Base-by-base conservation (phyloP, 148 eudicot genomes). In the Rhododendron ferrugineum region DNA sequence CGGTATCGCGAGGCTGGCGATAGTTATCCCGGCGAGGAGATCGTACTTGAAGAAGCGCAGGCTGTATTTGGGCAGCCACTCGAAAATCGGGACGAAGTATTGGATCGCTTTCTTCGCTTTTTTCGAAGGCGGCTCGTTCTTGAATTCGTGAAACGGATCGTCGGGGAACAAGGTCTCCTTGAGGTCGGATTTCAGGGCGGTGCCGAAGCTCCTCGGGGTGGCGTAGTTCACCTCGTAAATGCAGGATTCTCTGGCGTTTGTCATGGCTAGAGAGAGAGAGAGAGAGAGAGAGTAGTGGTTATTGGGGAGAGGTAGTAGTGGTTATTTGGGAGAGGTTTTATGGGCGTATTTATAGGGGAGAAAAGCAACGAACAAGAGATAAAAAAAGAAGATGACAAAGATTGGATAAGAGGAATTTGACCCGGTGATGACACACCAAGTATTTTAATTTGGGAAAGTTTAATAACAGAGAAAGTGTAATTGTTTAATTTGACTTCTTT, bases 1-100 rank as follows among this genome's bases (percentile, higher is more conserved):
- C 1, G 99, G 99, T 47, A 96, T 96, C 28, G 99, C 99, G 46
- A 96, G 96, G 87, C 98, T 97, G 50, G 99, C 96, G 70, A 95
- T 91, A 74, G 99, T 97, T 62, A 97, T 85, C 3, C 99, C 99
- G n/a, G 99, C 97, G 16, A 97, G 93, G 81, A 95, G 86, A 87
- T 97, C 99, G 78, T 91, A 94, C 85, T 89, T 84, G 78, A 97
- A 92, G 0, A 92, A 30, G 11, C 34, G 23, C 0, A 92, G 60
- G 26, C 52, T 89, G 80, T 97, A 97, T 5, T 82, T 89, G 3
- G 98, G 98, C 5, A 91, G 79, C 99, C 99, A 97, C 14, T 91
- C 94, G 62, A 92, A 91, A 0, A 93, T 73, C 0, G 99, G 99
- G 3, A 95, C 88, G 40, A 94, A 95, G 84, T 97, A 95, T 34